Percentiles rank a stretch among this genome's conserved stretches.
Conservation (phyloP, 2,329 filamentous ascomycete genomes). For the Trichophyton mentagrophytes region DNA sequence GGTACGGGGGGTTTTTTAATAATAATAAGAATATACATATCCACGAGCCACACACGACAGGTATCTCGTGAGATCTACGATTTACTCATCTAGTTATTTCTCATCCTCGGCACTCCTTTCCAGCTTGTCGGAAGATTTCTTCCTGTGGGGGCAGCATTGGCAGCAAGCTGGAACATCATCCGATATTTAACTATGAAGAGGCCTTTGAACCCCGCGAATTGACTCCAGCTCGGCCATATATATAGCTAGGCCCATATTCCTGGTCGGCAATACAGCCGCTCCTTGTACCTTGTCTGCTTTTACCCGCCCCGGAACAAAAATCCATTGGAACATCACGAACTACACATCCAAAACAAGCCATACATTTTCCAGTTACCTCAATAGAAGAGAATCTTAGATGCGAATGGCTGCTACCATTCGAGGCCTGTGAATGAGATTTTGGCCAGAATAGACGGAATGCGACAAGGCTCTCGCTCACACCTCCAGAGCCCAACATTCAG, state of each 20-base stretch:
- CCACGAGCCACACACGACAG: constrained; percentile 1
- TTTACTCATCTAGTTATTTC: not conserved
- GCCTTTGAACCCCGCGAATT: constrained; percentile 3
- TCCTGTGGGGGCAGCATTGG: constrained; percentile 1
- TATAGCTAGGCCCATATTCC: not conserved
- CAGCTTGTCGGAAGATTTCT: not conserved
- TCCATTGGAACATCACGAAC: not conserved
- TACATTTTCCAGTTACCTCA: not conserved
- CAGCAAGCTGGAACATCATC: not conserved
- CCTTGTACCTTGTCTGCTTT: not conserved
- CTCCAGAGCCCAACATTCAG: not conserved
- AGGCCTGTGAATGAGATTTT: not conserved
- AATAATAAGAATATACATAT: not conserved
- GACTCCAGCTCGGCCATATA: constrained; percentile 1
- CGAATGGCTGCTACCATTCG: not conserved
- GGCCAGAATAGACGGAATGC: not conserved
- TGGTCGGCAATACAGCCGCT: not conserved
- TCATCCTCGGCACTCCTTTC: constrained; percentile 2
- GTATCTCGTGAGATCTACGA: constrained; percentile 4
- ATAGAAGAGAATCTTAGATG: not conserved
- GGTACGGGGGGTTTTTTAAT: not conserved
- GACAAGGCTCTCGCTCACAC: not conserved
- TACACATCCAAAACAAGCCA: not conserved
- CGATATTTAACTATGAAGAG: not conserved
- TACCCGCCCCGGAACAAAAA: not conserved